Base-by-base conservation (phyloP, 2,329 filamentous ascomycete genomes). In the Myotisia sp. region DNA sequence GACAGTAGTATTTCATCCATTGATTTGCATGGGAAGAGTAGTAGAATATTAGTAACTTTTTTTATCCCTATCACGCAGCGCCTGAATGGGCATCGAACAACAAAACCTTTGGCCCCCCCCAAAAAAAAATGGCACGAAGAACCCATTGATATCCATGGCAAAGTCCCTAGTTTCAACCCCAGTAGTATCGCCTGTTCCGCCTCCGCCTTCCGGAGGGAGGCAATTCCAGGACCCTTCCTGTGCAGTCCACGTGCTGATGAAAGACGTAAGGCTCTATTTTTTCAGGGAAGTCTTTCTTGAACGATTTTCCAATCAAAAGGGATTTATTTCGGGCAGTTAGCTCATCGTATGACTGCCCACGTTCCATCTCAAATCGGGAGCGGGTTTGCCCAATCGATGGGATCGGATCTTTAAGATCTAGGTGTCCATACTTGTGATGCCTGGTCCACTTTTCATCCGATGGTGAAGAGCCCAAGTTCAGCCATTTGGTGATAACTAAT, bases 401-500 rank as follows among this genome's bases (percentile, higher is more conserved):
- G 18, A 18, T 6, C 18, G 13, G 16, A 29, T 29, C n/a, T n/a
- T n/a, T n/a, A n/a, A 8, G 3, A 10, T 4, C 5, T 29, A 12
- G 7, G 12, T 10, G 16, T 12, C 18, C n/a, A 6, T 4, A 16
- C 21, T 16, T 8, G 14, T 19, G n/a, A 5, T 29, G 10, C 16
- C 16, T 29, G 10, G 13, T 29, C 28, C 28, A 29, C 3, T 14
- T 16, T 13, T 16, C 18, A 29, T 29, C 26, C n/a, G 16, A 5
- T 16, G 26, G 13, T 16, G 13, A 10, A 18, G 21, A 19, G 16
- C 28, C 28, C n/a, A 29, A 19, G 21, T 29, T 18, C 10, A 29
- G 14, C 28, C 28, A 29, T 18, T 29, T 29, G 9, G 28, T 29
- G 9, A 17, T 29, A 10, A 29, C 28, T 12, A 29, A 12, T 6